These are phyloP conservation scores for Fusarium ambrosium DNA, from an alignment of 2,329 filamentous ascomycete genomes.

Conservation along the genomic window DNA sequence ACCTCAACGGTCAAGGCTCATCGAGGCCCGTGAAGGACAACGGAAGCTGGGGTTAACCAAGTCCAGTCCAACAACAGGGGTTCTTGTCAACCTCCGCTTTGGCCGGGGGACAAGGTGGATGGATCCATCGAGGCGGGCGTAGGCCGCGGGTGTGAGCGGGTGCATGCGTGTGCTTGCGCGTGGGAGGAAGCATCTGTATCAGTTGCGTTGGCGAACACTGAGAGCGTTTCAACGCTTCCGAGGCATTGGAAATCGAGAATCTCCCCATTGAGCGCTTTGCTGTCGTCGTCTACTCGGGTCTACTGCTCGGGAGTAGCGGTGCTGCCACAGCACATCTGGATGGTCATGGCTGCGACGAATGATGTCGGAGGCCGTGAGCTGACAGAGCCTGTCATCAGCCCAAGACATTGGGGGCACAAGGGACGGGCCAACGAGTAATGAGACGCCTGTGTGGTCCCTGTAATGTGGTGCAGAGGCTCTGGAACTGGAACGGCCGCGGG, in stretches of 20 bases:
- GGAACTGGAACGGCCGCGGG: constrained; percentile 36
- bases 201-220: constrained; percentile 2
- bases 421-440: constrained; percentile 16
- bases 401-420: constrained; percentile 26
- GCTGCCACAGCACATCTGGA: constrained; percentile 11
- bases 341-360: constrained; percentile 35
- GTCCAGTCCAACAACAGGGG: constrained; percentile 30
- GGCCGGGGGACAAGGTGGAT: constrained; percentile 32
- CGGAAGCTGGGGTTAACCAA: constrained; percentile 26
- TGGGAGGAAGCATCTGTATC: constrained; percentile 21
- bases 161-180: constrained; percentile 16
- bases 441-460: constrained; percentile 10
- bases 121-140: constrained; percentile 33
- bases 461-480: constrained; percentile 39
- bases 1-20: not conserved
- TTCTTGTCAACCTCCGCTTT: constrained; percentile 27
- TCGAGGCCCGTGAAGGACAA: constrained; percentile 1
- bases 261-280: constrained; percentile 7
- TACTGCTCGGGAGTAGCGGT: not conserved
- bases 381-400: constrained; percentile 33
- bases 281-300: constrained; percentile 5
- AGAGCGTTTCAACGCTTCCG: constrained; percentile 7
- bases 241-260: constrained; percentile 6
- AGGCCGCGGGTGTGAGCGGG: constrained; percentile 25
- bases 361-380: constrained; percentile 31